Base-by-base conservation (phyloP, 768 basidiomycete genomes). In the Melanogaster broomeanus region DNA sequence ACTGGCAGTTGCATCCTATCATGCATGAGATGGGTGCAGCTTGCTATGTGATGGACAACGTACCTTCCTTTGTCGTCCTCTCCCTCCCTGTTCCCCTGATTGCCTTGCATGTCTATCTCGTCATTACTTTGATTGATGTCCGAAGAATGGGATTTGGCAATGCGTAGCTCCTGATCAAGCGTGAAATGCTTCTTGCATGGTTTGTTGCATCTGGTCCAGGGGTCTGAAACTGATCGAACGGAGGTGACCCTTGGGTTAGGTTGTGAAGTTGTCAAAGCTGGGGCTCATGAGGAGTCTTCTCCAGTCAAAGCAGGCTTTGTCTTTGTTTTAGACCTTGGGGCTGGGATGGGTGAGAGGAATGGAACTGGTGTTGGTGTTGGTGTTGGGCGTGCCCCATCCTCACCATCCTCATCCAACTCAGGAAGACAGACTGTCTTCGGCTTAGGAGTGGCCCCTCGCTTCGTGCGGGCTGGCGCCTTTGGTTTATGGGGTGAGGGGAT, bases 161-260 rank as follows among this genome's bases (percentile, higher is more conserved):
- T 67, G 13, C 76, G 77, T 15, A 90, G 54, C 64, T 91, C 89
- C 56, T 88, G 79, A 43, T 89, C 85, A 4, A 90, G 72, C 4
- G 87, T 89, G 53, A 74, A 72, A 35, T 79, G 76, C n/a, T 72
- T 68, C 53, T 54, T 69, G 24, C 45, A 52, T 16, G 39, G 52
- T 34, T 53, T 63, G 45, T 57, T 68, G 21, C 49, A 56, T 18
- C 56, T 65, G 11, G 11, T 44, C 41, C 61, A 61, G 6, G 58
- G 48, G 28, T 25, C 35, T 10, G 60, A 56, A 33, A 51, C 55
- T 1, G 62, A 52, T 2, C 48, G 55, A 6, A 11, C 7, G 27
- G 53, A 38, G 2, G 10, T 3, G 31, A 30, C 52, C 13, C 33
- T 42, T 21, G 30, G 37, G 3, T 49, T 55, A 28, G 43, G 49